Percentiles rank a stretch among this genome's conserved stretches.
phyloP scores from a whole-genome alignment of 2,329 filamentous ascomycete genomes.

The Neonectria faginata region DNA sequence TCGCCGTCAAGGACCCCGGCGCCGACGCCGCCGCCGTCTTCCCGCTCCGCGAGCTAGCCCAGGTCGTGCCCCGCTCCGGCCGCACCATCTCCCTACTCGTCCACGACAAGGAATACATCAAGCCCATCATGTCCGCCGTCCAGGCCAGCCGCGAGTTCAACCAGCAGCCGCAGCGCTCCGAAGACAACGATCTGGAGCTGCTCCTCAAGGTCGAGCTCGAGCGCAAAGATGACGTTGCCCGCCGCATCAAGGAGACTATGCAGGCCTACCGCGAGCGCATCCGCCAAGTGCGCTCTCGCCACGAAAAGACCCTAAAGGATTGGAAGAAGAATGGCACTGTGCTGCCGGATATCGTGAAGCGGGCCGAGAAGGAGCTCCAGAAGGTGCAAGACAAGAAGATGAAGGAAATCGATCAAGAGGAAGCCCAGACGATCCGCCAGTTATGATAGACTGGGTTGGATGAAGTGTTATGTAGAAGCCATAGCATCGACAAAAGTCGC shows the following conservation, averaged over 20 bases:
- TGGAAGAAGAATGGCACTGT: constrained; percentile 61
- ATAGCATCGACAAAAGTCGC: neutral
- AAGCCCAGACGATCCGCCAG: constrained; percentile 61
- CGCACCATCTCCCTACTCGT: constrained; percentile 57
- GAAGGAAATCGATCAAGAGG: constrained; percentile 61
- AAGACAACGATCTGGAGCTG: constrained; percentile 71
- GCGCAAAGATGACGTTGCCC: constrained; percentile 59
- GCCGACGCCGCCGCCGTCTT: constrained; percentile 50
- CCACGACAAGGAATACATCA: constrained; percentile 59
- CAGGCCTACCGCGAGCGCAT: constrained; percentile 65
- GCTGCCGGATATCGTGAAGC: constrained; percentile 60
- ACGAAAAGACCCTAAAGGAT: constrained; percentile 62
- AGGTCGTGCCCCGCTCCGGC: constrained; percentile 62
- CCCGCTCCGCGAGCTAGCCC: constrained; percentile 66
- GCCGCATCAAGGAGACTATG: constrained; percentile 58
- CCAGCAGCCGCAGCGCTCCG: constrained; percentile 69
- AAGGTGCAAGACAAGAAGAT: constrained; percentile 66
- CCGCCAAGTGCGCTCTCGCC: constrained; percentile 59
- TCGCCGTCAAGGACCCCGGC: constrained; percentile 51
- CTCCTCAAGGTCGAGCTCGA: constrained; percentile 66
- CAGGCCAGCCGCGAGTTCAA: constrained; percentile 66
- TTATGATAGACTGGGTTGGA: constrained; percentile 44
- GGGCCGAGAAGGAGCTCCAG: constrained; percentile 61
- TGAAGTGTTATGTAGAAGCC: constrained; percentile 1
- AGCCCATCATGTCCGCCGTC: constrained; percentile 67